phyloP scores from a whole-genome alignment of 2,329 filamentous ascomycete genomes.

The Grosmannia clavigera region DNA sequence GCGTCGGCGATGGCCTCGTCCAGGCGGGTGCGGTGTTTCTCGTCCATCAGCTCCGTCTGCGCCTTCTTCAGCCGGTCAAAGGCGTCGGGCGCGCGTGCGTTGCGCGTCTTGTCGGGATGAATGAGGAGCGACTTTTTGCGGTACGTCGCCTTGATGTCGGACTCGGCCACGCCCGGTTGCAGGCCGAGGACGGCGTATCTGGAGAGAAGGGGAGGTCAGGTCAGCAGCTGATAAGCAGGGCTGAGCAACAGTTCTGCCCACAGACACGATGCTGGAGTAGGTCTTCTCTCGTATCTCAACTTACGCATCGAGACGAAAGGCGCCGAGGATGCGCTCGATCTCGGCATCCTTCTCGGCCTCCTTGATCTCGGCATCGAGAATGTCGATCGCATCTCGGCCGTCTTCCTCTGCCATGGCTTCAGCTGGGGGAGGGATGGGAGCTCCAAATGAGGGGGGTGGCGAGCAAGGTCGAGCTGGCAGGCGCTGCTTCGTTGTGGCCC shows the following conservation, averaged over 20 bases:
- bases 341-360: constrained; percentile 95
- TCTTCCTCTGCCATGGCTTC: constrained; percentile 16
- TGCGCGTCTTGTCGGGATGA: constrained; percentile 95
- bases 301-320: constrained; percentile 62
- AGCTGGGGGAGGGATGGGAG: not conserved
- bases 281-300: constrained; percentile 10
- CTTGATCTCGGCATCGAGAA: constrained; percentile 72
- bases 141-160: constrained; percentile 89
- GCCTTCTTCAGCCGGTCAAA: constrained; percentile 96
- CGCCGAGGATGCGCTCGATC: constrained; percentile 85
- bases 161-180: constrained; percentile 86
- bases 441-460: not conserved
- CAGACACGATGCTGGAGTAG: too few relatives aligned
- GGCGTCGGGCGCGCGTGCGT: constrained; percentile 80
- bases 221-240: not conserved
- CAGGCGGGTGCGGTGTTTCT: constrained; percentile 74
- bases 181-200: constrained; percentile 92
- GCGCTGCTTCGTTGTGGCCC: not conserved
- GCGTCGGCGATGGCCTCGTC: constrained; percentile 96
- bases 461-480: not conserved
- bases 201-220: not conserved
- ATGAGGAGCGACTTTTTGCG: constrained; percentile 98
- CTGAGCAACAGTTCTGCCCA: too few relatives aligned
- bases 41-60: constrained; percentile 80
- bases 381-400: constrained; percentile 56